These are phyloP conservation scores for Xylaria bambusicola DNA, from an alignment of 495 filamentous ascomycete species.

Conservation along the genomic window DNA sequence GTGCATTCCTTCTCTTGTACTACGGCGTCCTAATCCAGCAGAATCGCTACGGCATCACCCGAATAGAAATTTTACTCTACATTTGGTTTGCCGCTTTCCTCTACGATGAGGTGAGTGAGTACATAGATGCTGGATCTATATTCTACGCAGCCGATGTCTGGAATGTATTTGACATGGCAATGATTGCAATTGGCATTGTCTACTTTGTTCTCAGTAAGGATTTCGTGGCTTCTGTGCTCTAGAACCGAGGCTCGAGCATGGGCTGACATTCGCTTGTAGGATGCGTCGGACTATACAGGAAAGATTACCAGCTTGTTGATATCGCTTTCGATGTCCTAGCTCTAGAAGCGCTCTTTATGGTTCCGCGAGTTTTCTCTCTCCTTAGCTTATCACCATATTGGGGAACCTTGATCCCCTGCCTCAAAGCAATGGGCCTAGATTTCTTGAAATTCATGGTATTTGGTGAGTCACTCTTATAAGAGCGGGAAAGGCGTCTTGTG, in stretches of 20 bases:
- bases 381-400: slow-evolving; percentile 90
- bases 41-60: slow-evolving; percentile 49
- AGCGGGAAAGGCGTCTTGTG: neutral
- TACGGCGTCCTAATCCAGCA: slow-evolving; percentile 76
- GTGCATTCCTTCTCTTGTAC: slow-evolving; percentile 77
- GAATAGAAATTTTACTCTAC: slow-evolving; percentile 57
- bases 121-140: slow-evolving; percentile 77
- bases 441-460: slow-evolving; percentile 88
- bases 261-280: slow-evolving; percentile 45
- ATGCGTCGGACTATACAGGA: slow-evolving; percentile 67
- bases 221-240: slow-evolving; percentile 14
- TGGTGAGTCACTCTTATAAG: slow-evolving; percentile 6
- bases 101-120: slow-evolving; percentile 82
- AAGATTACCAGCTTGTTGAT: slow-evolving; percentile 65
- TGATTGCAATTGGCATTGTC: slow-evolving; percentile 76
- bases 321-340: slow-evolving; percentile 85
- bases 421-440: slow-evolving; percentile 93
- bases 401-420: slow-evolving; percentile 80
- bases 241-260: neutral
- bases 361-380: slow-evolving; percentile 87
- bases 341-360: slow-evolving; percentile 85
- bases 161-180: slow-evolving; percentile 85
- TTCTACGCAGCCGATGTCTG: slow-evolving; percentile 90
- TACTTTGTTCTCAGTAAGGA: slow-evolving; percentile 72
- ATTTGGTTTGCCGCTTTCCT: slow-evolving; percentile 81